Percentiles rank a stretch among this genome's conserved stretches.
These are phyloP conservation scores for Globisporangium parvum DNA, from an alignment of 352 stramenopile genomes.

Conservation along the genomic window DNA sequence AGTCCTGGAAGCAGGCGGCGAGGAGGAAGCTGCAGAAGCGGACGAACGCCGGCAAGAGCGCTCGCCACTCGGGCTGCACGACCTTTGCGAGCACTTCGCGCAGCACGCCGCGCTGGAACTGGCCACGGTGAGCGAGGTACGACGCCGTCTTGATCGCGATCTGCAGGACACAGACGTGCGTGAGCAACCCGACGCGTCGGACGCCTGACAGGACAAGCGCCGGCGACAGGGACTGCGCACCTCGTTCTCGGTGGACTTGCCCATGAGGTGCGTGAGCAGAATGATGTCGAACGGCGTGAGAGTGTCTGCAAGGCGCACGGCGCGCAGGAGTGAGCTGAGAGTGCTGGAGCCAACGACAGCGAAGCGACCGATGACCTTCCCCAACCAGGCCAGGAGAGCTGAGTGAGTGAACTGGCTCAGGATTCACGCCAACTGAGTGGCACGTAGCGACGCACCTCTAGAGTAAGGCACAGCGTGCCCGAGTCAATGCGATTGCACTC, in stretches of 20 bases:
- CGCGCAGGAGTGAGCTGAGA: constrained; percentile 37
- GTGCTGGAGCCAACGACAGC: constrained; percentile 40
- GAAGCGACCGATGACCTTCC: constrained; percentile 60
- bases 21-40: constrained; percentile 54
- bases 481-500: constrained; percentile 58
- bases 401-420: neutral
- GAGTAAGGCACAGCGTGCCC: constrained; percentile 41
- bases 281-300: constrained; percentile 59
- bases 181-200: neutral
- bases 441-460: constrained; percentile 25
- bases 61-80: constrained; percentile 34
- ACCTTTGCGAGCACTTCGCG: constrained; percentile 23
- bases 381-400: neutral
- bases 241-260: constrained; percentile 58
- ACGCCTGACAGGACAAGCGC: neutral
- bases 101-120: constrained; percentile 27
- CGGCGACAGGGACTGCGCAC: constrained; percentile 11
- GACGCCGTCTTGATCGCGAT: constrained; percentile 38
- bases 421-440: neutral
- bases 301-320: constrained; percentile 36
- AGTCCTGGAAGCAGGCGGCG: constrained; percentile 34
- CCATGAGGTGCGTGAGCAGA: constrained; percentile 54
- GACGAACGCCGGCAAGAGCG: constrained; percentile 37
- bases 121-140: constrained; percentile 30
- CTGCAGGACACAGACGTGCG: constrained; percentile 10